phyloP scores from a whole-genome alignment of 2,329 filamentous ascomycete species.

The Fusarium sp. region DNA sequence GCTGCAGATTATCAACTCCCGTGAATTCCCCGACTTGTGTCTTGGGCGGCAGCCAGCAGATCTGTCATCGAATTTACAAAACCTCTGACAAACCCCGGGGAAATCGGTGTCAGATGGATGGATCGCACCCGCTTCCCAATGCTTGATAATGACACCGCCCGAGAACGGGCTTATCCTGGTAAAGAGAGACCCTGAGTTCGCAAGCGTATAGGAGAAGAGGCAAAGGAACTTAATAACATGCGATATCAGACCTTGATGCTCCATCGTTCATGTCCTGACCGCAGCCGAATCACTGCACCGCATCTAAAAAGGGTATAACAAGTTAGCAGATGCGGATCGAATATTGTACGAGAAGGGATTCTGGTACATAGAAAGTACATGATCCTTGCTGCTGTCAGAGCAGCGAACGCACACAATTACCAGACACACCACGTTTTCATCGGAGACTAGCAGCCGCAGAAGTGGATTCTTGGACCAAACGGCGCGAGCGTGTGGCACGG shows the following conservation, averaged over 20 bases:
- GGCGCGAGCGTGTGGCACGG: slow-evolving; percentile 34
- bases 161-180: slow-evolving; percentile 19
- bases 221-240: slow-evolving; percentile 36
- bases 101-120: slow-evolving; percentile 26
- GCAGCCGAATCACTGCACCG: slow-evolving; percentile 21
- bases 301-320: slow-evolving; percentile 29
- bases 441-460: slow-evolving; percentile 26
- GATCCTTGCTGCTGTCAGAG: slow-evolving; percentile 20
- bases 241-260: slow-evolving; percentile 26
- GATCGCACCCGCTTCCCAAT: slow-evolving; percentile 9
- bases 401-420: slow-evolving; percentile 8
- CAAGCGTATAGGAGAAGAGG: slow-evolving; percentile 12
- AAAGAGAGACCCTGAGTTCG: slow-evolving; percentile 22
- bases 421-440: slow-evolving; percentile 28
- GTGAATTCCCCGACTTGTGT: slow-evolving; percentile 4
- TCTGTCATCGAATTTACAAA: slow-evolving; percentile 4
- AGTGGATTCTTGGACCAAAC: slow-evolving; percentile 33
- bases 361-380: slow-evolving; percentile 16
- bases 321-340: slow-evolving; percentile 25
- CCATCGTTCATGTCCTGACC: slow-evolving; percentile 32
- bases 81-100: slow-evolving; percentile 21
- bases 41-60: slow-evolving; percentile 8
- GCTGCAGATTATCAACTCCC: slow-evolving; percentile 5
- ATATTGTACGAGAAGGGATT: slow-evolving; percentile 25
- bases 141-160: slow-evolving; percentile 22